Evolutionary conservation across 73 alveolate genomes (phyloP), one percentile per base, ranked within the genome.

Genomic region (Paramecium sexaurelia): DNA sequence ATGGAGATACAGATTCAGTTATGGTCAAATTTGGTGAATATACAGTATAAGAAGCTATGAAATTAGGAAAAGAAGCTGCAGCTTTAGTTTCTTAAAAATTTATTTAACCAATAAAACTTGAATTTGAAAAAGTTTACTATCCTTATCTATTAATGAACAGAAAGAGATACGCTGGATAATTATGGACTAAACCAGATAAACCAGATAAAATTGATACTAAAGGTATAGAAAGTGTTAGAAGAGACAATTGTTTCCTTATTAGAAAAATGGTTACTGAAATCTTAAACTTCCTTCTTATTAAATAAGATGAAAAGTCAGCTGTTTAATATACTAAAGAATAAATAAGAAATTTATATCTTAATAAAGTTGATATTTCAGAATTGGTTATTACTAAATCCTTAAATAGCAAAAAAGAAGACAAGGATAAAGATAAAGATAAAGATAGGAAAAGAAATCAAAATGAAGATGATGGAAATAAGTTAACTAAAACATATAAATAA

Each of bases 1-100:
- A 99, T 93, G 99, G 99, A 17, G 99, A 99, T 93, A 99, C 99
- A 3, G 99, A 99, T 95, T 98, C 99, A 20, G 99, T 96, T 13
- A 98, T 98, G 99, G 98, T 99, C 85, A 97, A 97, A 71, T 99
- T 99, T 78, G 99, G 99, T 39, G 98, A 92, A 15, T 94, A 93
- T 26, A 47, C 95, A 32, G 92, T 98, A 55, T 97, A 95, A 78
- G 99, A 98, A 90, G 99, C 99, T n/a, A 96, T 98, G 99, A 85
- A 92, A 39, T 93, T 96, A 68, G 99, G 99, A 47, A 92, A 82
- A 71, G 99, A 99, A 87, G 99, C 99, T 1, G 99, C 99, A 41
- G 98, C 84, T 26, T n/a, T 92, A 83, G 98, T 99, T 68, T 94
- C 99, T 0, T 68, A 95, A 75, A 94, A 95, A 35, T 99, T 99